These are phyloP conservation scores for Sanghuangporus sanghuang DNA, from an alignment of 1,284 basidiomycete species.

Conservation along the genomic window DNA sequence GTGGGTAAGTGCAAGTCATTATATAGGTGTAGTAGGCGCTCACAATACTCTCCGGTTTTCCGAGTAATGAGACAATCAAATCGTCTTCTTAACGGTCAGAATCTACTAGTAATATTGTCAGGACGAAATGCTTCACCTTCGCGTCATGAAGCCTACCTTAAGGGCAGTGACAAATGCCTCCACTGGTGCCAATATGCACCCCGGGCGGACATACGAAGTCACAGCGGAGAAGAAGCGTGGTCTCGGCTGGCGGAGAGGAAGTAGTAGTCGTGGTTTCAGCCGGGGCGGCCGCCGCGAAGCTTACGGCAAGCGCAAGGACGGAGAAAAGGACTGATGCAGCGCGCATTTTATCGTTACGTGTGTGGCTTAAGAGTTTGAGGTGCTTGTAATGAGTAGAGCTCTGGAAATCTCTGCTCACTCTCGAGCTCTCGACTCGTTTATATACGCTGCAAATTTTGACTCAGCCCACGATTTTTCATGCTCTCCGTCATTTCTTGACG, in stretches of 20 bases:
- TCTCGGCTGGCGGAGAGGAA: background rate
- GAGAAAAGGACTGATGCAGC: background rate
- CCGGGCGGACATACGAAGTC: conserved; percentile 16
- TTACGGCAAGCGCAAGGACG: conserved; percentile 1
- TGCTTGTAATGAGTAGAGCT: background rate
- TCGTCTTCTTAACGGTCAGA: too few species aligned
- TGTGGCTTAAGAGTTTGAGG: too few species aligned
- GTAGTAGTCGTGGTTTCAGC: conserved; percentile 1
- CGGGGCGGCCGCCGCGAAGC: background rate
- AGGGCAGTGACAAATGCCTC: conserved; percentile 11
- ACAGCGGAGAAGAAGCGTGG: background rate
- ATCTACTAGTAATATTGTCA: background rate
- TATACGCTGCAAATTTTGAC: background rate
- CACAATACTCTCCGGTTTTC: too few species aligned
- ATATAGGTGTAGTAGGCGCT: too few species aligned
- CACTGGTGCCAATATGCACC: conserved; percentile 3
- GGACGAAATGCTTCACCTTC: background rate
- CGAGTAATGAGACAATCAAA: too few species aligned
- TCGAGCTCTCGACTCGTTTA: background rate
- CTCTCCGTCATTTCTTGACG: background rate
- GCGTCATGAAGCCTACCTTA: background rate
- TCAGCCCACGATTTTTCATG: background rate
- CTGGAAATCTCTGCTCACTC: background rate
- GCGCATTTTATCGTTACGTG: conserved; percentile 1
- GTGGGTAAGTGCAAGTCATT: too few species aligned